Base-by-base conservation (phyloP, 2,329 filamentous ascomycete genomes). In the Neonectria hederae region DNA sequence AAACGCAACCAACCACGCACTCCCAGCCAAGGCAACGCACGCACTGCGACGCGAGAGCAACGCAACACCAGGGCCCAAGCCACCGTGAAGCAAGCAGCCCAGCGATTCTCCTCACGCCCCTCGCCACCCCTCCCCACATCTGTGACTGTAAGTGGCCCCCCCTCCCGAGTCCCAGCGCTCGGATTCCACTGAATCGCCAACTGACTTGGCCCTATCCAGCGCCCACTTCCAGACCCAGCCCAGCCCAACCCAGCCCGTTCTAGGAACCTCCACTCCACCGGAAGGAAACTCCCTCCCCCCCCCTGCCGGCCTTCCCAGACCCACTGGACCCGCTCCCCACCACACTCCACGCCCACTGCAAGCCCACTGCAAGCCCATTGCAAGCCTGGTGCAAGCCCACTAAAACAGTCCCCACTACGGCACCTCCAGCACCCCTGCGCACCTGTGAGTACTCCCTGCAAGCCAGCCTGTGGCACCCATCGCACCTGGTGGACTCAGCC, bases 401-500 rank as follows among this genome's bases (percentile, higher is more conserved):
- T 58, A 62, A 58, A 62, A 56, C 58, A 63, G 48, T 48, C 54
- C 49, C 54, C 43, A 54, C 64, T 54, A 67, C 69, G 69, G 67
- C 62, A 62, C 61, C 68, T 65, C 69, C 69, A 63, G 51, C 65
- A 57, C 19, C 67, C 65, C 60, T 62, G 62, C 62, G 62, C 55
- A 40, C 61, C 62, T 61, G 60, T 48, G 51, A 42, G 54, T 48
- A 53, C 43, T 24, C 56, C 59, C 49, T 54, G 53, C 67, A 60
- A 56, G 62, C 68, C 68, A 54, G 59, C 62, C 66, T 69, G 66
- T 70, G 69, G 68, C 69, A 71, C 65, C 54, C 19, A 51, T 48
- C 30, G 54, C 55, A 30, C n/a, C 26, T 19, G 46, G 46, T 49
- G 46, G 46, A 72, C 76, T 81, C 80, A 81, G 80, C 80, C 80